Conservation (phyloP, 139 green algal genomes). For the Zygnema cylindricum region DNA sequence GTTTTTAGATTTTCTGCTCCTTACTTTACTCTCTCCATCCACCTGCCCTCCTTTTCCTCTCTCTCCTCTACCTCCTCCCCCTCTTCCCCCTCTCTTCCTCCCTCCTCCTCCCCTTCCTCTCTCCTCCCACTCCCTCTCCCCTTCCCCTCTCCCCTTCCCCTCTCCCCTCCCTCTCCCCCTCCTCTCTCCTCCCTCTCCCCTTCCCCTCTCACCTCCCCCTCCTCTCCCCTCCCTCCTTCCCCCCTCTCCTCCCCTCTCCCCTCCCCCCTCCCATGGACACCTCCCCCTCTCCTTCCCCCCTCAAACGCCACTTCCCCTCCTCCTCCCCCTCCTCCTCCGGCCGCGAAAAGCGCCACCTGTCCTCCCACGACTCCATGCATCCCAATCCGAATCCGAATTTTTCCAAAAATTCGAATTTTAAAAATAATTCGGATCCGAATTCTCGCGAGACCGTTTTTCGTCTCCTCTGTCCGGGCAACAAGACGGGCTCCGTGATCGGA, state of each 20-base stretch:
- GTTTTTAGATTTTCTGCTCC: background rate
- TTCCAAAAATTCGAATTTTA: background rate
- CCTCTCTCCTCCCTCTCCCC: background rate
- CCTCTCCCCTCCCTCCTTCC: background rate
- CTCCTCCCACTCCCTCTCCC: background rate
- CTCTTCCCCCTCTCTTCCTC: background rate
- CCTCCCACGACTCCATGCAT: background rate
- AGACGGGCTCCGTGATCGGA: slow-evolving; percentile 54
- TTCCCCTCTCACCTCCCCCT: background rate
- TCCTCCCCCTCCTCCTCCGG: background rate
- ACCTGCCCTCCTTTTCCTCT: background rate
- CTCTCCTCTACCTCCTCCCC: background rate
- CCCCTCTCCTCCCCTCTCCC: background rate
- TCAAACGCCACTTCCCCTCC: background rate
- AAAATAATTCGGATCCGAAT: background rate
- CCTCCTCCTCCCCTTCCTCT: background rate
- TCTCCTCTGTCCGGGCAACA: background rate
- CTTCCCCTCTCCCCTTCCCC: background rate
- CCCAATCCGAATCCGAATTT: background rate
- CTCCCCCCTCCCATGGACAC: slow-evolving; percentile 16
- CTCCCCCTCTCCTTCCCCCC: slow-evolving; percentile 1
- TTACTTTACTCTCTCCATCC: background rate
- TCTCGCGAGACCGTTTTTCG: background rate
- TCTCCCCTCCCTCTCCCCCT: background rate
- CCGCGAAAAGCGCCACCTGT: background rate